Conservation (phyloP, 2,329 filamentous ascomycete genomes). For the Neonectria coccinea region DNA sequence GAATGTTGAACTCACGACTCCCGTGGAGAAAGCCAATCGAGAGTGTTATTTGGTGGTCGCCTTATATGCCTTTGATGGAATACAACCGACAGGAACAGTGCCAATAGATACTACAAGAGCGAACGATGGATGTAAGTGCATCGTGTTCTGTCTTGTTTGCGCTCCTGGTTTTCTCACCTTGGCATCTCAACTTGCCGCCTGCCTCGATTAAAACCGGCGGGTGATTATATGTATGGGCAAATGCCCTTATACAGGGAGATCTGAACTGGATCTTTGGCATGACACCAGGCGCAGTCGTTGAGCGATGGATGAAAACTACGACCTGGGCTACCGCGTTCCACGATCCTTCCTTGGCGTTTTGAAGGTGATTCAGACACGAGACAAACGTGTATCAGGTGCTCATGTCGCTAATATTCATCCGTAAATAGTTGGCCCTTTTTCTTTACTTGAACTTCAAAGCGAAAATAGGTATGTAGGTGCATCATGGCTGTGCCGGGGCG, state of each 20-base stretch:
- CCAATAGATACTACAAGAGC: too few species aligned
- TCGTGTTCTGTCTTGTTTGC: conserved; percentile 48
- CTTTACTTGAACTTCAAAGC: background rate
- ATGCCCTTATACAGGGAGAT: too few species aligned
- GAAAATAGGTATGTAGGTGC: background rate
- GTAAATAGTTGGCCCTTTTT: background rate
- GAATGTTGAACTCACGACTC: background rate
- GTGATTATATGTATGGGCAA: conserved; percentile 37
- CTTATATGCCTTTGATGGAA: background rate
- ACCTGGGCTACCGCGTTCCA: background rate
- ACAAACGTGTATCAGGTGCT: background rate
- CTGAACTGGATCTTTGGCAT: background rate
- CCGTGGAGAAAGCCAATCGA: background rate
- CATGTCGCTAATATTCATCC: background rate
- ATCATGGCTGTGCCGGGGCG: background rate
- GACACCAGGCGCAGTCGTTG: background rate
- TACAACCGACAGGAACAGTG: background rate
- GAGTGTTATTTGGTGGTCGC: background rate
- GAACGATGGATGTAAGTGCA: too few species aligned
- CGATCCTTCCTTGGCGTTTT: background rate
- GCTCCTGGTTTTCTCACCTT: conserved; percentile 45
- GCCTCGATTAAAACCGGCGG: conserved; percentile 53
- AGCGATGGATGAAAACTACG: background rate
- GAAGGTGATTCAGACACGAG: background rate
- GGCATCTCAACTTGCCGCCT: conserved; percentile 41